A percentile compares a stretch with the other conserved stretches of the same genome.
phyloP scores from a whole-genome alignment of 352 stramenopile genomes.

The Globisporangium nodosum region DNA sequence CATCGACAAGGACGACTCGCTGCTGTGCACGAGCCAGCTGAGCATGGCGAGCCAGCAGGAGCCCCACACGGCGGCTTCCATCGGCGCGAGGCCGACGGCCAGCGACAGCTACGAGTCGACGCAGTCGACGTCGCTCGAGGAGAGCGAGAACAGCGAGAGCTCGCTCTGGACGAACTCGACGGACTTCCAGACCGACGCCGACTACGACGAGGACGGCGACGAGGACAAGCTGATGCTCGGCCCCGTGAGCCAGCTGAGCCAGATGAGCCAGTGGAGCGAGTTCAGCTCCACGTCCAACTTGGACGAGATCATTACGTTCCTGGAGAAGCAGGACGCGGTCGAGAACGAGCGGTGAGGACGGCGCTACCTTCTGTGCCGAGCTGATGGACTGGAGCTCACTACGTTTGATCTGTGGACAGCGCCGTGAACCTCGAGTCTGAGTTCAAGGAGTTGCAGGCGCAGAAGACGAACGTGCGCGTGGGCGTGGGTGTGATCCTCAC shows the following conservation, averaged over 20 bases:
- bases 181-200: constrained; percentile 36
- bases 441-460: constrained; percentile 52
- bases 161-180: constrained; percentile 55
- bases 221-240: constrained; percentile 30
- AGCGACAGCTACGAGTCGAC: constrained; percentile 26
- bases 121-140: constrained; percentile 47
- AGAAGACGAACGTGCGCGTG: constrained; percentile 61
- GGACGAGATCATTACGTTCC: constrained; percentile 81
- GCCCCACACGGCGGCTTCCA: background rate
- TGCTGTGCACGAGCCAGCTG: constrained; percentile 72
- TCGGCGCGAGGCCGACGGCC: constrained; percentile 4
- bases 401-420: constrained; percentile 10
- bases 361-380: background rate
- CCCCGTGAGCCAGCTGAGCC: constrained; percentile 62
- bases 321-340: constrained; percentile 70
- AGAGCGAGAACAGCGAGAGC: constrained; percentile 50
- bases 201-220: constrained; percentile 19
- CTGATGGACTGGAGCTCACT: background rate
- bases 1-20: constrained; percentile 80
- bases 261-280: constrained; percentile 80
- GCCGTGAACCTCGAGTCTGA: constrained; percentile 48
- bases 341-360: constrained; percentile 45
- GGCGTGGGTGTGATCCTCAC: constrained; percentile 73
- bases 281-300: constrained; percentile 79
- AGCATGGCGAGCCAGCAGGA: constrained; percentile 35